A percentile compares a stretch with the other conserved stretches of the same genome.
These are phyloP conservation scores for Globisporangium iwayamae DNA, from an alignment of 352 stramenopile genomes.

Conservation along the genomic window DNA sequence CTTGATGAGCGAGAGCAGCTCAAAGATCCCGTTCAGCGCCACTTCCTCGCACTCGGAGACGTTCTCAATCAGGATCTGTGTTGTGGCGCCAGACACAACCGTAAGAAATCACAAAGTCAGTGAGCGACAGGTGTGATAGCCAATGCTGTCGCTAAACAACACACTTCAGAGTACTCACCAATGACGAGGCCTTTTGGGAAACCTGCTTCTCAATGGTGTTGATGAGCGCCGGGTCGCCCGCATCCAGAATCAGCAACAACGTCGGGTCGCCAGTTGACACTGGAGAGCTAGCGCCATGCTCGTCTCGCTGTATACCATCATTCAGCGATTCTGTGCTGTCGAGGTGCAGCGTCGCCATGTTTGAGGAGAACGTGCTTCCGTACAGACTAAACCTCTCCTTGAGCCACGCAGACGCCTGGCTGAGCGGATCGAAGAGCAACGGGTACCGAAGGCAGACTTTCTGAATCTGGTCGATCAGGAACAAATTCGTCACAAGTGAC, in stretches of 20 bases:
- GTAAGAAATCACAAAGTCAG: not conserved
- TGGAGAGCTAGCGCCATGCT: not conserved
- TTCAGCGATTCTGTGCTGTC: not conserved
- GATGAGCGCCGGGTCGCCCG: constrained; percentile 34
- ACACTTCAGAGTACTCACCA: constrained; percentile 15
- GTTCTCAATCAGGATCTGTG: constrained; percentile 49
- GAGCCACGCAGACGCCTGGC: constrained; percentile 31
- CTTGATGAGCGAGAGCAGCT: constrained; percentile 35
- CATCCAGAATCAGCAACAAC: constrained; percentile 35
- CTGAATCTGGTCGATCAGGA: constrained; percentile 45
- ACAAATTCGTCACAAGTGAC: constrained; percentile 38
- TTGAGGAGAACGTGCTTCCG: constrained; percentile 2
- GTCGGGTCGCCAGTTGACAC: not conserved
- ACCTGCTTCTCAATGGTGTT: constrained; percentile 42
- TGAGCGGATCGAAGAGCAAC: constrained; percentile 51
- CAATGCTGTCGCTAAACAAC: not conserved
- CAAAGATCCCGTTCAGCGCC: constrained; percentile 30
- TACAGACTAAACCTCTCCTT: constrained; percentile 24
- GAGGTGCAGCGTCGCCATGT: not conserved
- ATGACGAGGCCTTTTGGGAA: constrained; percentile 22
- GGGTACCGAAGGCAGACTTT: constrained; percentile 43
- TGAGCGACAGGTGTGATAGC: not conserved
- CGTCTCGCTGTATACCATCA: constrained; percentile 5
- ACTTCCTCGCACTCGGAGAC: constrained; percentile 39
- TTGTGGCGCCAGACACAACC: not conserved